Percentiles rank a stretch among this genome's conserved stretches.
phyloP scores from a whole-genome alignment of 768 basidiomycete species.

The Zangia roseola region DNA sequence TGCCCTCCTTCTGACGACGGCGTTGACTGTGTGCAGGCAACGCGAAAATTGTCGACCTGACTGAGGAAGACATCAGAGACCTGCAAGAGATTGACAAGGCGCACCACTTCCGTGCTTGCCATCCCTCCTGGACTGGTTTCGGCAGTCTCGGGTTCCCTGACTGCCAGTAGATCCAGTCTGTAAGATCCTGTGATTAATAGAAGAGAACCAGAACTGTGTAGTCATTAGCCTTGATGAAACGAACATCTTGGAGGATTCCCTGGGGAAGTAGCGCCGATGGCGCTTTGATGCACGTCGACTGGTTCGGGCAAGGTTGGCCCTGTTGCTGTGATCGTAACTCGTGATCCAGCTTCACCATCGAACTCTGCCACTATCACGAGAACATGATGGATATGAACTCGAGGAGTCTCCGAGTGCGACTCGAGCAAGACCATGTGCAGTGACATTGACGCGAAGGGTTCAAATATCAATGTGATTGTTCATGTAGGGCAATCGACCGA shows the following conservation, averaged over 20 bases:
- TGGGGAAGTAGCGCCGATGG: not conserved
- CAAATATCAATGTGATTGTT: not conserved
- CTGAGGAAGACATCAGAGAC: slow-evolving; percentile 57
- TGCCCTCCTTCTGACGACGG: not conserved
- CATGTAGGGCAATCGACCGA: slow-evolving; percentile 1
- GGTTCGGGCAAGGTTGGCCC: slow-evolving; percentile 9
- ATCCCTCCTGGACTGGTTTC: slow-evolving; percentile 63
- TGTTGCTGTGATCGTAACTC: not conserved
- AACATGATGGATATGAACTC: not conserved
- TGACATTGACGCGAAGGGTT: not conserved
- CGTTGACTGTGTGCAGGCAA: slow-evolving; percentile 44
- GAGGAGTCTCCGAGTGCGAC: not conserved
- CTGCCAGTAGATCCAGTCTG: slow-evolving; percentile 32
- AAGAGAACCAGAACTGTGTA: not conserved
- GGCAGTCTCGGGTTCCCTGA: slow-evolving; percentile 62
- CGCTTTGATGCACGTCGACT: not conserved
- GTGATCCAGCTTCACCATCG: not conserved
- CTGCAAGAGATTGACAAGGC: slow-evolving; percentile 61
- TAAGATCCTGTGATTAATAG: not conserved
- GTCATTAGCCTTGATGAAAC: not conserved
- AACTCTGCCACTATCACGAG: not conserved
- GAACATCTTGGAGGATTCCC: not conserved
- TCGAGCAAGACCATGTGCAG: not conserved
- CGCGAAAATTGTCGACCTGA: slow-evolving; percentile 57
- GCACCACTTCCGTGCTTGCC: slow-evolving; percentile 62